Base-by-base conservation (phyloP, 169 alveolate species). In the Plasmodium coatneyi region DNA sequence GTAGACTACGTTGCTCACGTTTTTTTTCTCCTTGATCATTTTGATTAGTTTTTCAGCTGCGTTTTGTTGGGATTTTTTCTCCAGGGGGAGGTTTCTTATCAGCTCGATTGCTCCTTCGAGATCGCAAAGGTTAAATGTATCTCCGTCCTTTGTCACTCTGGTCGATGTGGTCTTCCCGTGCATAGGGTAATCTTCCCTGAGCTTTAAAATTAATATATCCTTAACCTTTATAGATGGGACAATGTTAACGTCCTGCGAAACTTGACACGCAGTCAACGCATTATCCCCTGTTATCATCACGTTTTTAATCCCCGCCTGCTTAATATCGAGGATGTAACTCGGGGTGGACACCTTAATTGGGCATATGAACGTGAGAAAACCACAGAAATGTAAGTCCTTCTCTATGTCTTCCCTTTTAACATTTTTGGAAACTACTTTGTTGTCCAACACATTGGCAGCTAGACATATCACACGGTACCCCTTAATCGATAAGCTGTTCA, bases 231-330 rank as follows among this genome's bases (percentile, higher is more conserved):
- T 90, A 9, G 74, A 7, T 9, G 93, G 90, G 14, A 84, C 74
- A 28, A 95, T 92, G 72, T 96, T 95, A 1, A 97, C 96, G 36
- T 97, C 98, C 66, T 94, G 96, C 6, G 99, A 99, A 16, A 99
- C 99, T 87, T 98, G 99, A 49, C 98, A 98, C 1, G 99, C 99
- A 7, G 99, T 98, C 66, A 98, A 95, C n/a, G 98, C 97, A 95
- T 99, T 98, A 96, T 99, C 99, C 54, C 99, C 99, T 5, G 99
- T 99, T 71, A 99, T 98, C 98, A 99, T 99, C 76, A 98, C 96
- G 34, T 98, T 96, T 56, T 96, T 92, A 82, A 97, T 98, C 60
- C 98, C 97, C 6, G 99, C 96, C 28, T 94, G 54, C 71, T 97
- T 96, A 54, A 98, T 94, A 83, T 97, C 97, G 70, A 95, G 93